Base-by-base conservation (phyloP, 2,329 filamentous ascomycete species). In the Monilinia aucupariae region DNA sequence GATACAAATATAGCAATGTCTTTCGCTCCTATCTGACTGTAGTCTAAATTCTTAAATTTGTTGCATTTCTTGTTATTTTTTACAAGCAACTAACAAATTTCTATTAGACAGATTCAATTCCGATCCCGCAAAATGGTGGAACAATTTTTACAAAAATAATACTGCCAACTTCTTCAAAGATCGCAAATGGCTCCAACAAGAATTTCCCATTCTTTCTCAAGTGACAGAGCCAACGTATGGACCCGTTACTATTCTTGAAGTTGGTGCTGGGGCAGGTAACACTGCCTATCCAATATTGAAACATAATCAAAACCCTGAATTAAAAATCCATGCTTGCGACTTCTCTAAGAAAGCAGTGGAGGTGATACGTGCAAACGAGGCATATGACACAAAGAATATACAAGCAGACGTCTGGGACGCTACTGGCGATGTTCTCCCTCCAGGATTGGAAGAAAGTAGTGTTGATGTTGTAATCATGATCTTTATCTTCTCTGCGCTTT, bases 111-210 rank as follows among this genome's bases (percentile, higher is more conserved):
- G 91, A 69, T 97, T 97, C 80, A 97, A 97, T 75, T 80, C 82
- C 52, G 85, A 96, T 68, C 94, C 94, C 0, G 92, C 91, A 66
- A 96, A 92, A 76, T 97, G 92, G 91, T 99, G 94, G 94, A 94
- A 99, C 73, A 79, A 89, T 62, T 99, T 99, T 78, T 99, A 99
- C 81, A 92, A 94, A 78, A 96, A 97, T 78, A 97, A 99, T 77
- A 90, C 90, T 25, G 85, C 88, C 71, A 97, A 97, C 74, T 99
- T 99, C 78, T 99, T 99, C 85, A 99, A 99, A 78, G 90, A 99
- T 74, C 85, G 94, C 67, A 97, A 97, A 75, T 99, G 94, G 94
- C 79, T 99, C 39, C 88, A 89, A 68, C 93, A 97, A 75, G 94
- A 99, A 75, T 99, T 99, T 68, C 94, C 94, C 0, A 79, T 97